phyloP scores from a whole-genome alignment of 2,329 filamentous ascomycete genomes.

The Aspergillus fructus region DNA sequence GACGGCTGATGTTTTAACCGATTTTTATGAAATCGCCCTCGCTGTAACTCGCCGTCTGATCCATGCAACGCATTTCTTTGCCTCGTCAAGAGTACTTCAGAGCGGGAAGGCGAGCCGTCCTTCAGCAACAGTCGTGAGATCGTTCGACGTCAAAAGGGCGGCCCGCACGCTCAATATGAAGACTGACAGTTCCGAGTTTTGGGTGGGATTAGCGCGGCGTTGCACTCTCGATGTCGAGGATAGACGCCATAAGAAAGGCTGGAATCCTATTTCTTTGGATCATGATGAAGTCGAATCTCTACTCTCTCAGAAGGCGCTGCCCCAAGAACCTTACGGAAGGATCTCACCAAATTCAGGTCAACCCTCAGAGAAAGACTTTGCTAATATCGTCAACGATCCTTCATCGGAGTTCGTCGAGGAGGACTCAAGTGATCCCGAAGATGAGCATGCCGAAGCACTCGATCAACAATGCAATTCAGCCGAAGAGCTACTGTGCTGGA shows the following conservation, averaged over 20 bases:
- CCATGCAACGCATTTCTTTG: conserved; percentile 67
- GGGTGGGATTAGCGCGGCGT: conserved; percentile 53
- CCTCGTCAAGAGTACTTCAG: conserved; percentile 66
- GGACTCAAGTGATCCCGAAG: conserved; percentile 34
- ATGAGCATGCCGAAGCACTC: conserved; percentile 47
- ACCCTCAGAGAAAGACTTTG: neutral
- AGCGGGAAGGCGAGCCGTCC: conserved; percentile 32
- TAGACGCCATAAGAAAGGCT: conserved; percentile 31
- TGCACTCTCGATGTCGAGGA: conserved; percentile 53
- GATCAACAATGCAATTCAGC: conserved; percentile 46
- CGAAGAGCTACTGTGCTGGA: conserved; percentile 50
- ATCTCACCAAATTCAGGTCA: conserved; percentile 6
- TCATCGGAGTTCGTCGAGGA: conserved; percentile 5
- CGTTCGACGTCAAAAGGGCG: conserved; percentile 55
- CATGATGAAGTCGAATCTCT: conserved; percentile 46
- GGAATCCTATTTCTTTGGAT: conserved; percentile 28
- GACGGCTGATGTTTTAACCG: conserved; percentile 71
- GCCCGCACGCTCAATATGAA: conserved; percentile 55
- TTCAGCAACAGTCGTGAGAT: conserved; percentile 38
- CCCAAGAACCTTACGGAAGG: conserved; percentile 10
- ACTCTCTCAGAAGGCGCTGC: conserved; percentile 24
- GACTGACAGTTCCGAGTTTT: conserved; percentile 48
- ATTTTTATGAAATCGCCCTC: conserved; percentile 68
- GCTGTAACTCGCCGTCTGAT: conserved; percentile 70
- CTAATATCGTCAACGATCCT: neutral